phyloP scores from a whole-genome alignment of 768 basidiomycete species.

The Daedaleopsis sinensis region DNA sequence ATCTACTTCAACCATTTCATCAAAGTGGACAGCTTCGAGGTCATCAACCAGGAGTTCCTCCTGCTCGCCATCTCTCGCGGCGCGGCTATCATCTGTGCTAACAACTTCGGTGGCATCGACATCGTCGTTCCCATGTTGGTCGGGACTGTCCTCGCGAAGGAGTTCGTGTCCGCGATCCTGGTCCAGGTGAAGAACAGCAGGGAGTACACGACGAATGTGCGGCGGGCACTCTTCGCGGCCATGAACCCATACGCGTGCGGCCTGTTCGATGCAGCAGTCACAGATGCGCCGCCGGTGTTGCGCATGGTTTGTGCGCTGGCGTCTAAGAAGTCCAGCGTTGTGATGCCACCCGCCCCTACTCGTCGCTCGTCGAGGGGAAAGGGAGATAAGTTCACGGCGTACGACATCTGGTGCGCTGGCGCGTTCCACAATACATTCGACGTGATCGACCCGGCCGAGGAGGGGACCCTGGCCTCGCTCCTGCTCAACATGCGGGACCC shows the following conservation, averaged over 20 bases:
- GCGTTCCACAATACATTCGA: constrained; percentile 1
- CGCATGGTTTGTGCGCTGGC: constrained; percentile 31
- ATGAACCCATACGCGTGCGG: constrained; percentile 30
- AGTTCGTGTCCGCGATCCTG: constrained; percentile 30
- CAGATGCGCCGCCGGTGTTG: constrained; percentile 18
- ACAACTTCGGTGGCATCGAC: constrained; percentile 29
- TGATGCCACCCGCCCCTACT: neutral
- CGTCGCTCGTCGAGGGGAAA: neutral
- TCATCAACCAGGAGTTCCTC: constrained; percentile 27
- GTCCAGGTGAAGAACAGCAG: constrained; percentile 30
- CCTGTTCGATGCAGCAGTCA: constrained; percentile 21
- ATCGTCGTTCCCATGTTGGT: constrained; percentile 31
- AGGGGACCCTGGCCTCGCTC: neutral
- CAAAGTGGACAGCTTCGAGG: constrained; percentile 24
- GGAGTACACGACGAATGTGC: constrained; percentile 13
- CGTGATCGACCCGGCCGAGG: neutral
- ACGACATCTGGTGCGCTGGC: constrained; percentile 22
- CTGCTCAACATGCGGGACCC: neutral
- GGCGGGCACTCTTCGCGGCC: constrained; percentile 23
- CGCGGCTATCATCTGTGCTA: constrained; percentile 33
- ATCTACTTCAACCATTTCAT: constrained; percentile 39
- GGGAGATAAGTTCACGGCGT: constrained; percentile 12
- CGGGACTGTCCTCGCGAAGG: constrained; percentile 4
- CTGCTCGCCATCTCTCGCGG: constrained; percentile 28
- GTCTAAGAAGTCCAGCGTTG: neutral